Percentiles rank a stretch among this genome's conserved stretches.
phyloP scores from a whole-genome alignment of 2,329 filamentous ascomycete genomes.

The Nothophaeocryptopus gaeumannii region DNA sequence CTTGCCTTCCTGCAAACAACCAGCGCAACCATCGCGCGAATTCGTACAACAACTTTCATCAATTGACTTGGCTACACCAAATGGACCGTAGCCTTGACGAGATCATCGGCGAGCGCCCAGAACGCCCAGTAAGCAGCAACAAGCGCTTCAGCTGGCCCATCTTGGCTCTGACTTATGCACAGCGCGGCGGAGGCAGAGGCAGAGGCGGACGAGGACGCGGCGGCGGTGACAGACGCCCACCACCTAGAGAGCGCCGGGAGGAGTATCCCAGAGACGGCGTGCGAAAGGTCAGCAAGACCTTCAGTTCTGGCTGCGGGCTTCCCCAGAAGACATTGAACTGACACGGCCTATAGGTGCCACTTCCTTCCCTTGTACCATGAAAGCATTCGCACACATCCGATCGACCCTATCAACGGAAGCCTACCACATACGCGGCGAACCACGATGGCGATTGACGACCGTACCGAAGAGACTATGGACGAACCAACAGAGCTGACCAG shows the following conservation, averaged over 20 bases:
- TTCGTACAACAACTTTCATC: too few relatives aligned
- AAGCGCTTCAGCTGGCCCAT: neutral
- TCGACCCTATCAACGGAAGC: slow-evolving; percentile 19
- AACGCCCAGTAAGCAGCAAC: slow-evolving; percentile 36
- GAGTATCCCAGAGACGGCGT: slow-evolving; percentile 75
- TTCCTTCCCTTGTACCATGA: slow-evolving; percentile 41
- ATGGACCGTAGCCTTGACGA: slow-evolving; percentile 67
- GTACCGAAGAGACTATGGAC: slow-evolving; percentile 3
- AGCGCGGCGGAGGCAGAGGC: slow-evolving; percentile 27
- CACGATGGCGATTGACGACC: slow-evolving; percentile 23
- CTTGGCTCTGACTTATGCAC: slow-evolving; percentile 3
- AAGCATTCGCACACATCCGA: slow-evolving; percentile 4
- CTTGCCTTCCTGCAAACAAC: too few relatives aligned
- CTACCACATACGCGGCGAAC: slow-evolving; percentile 22
- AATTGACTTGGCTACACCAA: neutral
- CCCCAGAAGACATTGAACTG: slow-evolving; percentile 58
- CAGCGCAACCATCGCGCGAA: too few relatives aligned
- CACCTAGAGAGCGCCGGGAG: slow-evolving; percentile 51
- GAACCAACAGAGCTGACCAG: slow-evolving; percentile 37
- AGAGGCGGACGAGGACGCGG: slow-evolving; percentile 26
- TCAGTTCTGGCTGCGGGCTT: slow-evolving; percentile 31
- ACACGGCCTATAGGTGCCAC: slow-evolving; percentile 38
- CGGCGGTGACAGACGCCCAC: slow-evolving; percentile 24
- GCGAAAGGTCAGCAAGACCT: slow-evolving; percentile 67
- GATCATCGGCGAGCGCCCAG: slow-evolving; percentile 61